These are phyloP conservation scores for Trichothecium roseum DNA, from an alignment of 2,329 filamentous ascomycete species.

Conservation along the genomic window DNA sequence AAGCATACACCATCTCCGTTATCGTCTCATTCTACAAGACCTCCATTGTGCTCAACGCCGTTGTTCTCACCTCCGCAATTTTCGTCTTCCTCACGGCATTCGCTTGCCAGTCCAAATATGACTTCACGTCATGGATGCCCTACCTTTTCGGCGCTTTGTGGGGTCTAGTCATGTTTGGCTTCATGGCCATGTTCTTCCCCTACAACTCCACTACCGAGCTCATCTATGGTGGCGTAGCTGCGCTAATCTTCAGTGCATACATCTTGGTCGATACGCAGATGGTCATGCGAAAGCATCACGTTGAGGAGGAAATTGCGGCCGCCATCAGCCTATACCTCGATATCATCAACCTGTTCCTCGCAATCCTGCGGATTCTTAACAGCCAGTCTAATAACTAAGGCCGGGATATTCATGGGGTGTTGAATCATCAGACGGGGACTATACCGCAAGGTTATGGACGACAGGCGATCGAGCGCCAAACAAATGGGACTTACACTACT, in stretches of 20 bases:
- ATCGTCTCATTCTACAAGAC: slow-evolving; percentile 85
- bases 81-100: slow-evolving; percentile 76
- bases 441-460: no score
- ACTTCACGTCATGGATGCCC: slow-evolving; percentile 95
- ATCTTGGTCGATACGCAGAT: slow-evolving; percentile 95
- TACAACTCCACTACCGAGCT: slow-evolving; percentile 74
- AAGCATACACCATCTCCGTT: slow-evolving; percentile 89
- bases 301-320: slow-evolving; percentile 95
- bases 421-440: neutral
- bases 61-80: slow-evolving; percentile 76
- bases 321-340: slow-evolving; percentile 93
- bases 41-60: slow-evolving; percentile 77
- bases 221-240: slow-evolving; percentile 70
- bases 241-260: slow-evolving; percentile 87
- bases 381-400: slow-evolving; percentile 83
- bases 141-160: slow-evolving; percentile 88
- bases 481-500: no score
- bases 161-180: slow-evolving; percentile 84
- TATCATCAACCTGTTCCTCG: slow-evolving; percentile 93
- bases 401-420: no score
- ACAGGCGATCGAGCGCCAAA: no score
- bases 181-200: slow-evolving; percentile 86
- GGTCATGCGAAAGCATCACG: slow-evolving; percentile 89
- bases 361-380: slow-evolving; percentile 92
- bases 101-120: slow-evolving; percentile 95